Base-by-base conservation (phyloP, 495 filamentous ascomycete species). In the Neurospora sp. region DNA sequence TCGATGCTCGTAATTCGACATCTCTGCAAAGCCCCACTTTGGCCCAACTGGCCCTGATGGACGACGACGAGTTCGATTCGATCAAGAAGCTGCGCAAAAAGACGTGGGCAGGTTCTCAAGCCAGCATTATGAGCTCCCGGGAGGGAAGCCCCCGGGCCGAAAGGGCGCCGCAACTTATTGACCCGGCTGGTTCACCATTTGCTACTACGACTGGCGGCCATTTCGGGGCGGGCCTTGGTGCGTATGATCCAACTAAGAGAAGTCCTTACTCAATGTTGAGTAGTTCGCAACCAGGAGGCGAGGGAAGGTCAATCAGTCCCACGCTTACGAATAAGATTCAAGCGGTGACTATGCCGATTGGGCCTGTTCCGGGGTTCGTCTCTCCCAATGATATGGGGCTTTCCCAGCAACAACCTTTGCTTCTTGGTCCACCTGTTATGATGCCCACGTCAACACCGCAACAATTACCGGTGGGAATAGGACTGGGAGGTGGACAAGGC, bases 21-120 rank as follows among this genome's bases (percentile, higher is more conserved):
- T 40, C 27, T 27, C 37, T 83, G 35, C 82, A 82, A 40, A 82
- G 87, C 74, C 90, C 92, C 0, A 91, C 89, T 1, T 79, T 95
- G 61, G 88, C 91, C 3, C 91, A 95, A 80, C 79, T 96, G 65
- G 90, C 91, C 10, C 87, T 91, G 73, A 86, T 94, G 83, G 86
- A 89, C 22, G 83, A 85, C 8, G 90, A 92, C 41, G 91, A 94
- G 70, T 44, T 69, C 16, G 73, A 74, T 18, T 88, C 91, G 5
- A 83, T 97, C 3, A 85, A 93, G 82, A 92, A 89, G 74, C 81
- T 96, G 41, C 87, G 93, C 1, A 89, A 87, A 9, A 89, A 87
- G 69, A 92, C 93, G 0, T 97, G 93, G 88, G 92, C 92, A 41
- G 92, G 92, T 0, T 94, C 92, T 74, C 90, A 93, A 76, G 90